A percentile compares a stretch with the other conserved stretches of the same genome.
Conservation (phyloP, 257 asterid species). For the Plantago elongata region DNA sequence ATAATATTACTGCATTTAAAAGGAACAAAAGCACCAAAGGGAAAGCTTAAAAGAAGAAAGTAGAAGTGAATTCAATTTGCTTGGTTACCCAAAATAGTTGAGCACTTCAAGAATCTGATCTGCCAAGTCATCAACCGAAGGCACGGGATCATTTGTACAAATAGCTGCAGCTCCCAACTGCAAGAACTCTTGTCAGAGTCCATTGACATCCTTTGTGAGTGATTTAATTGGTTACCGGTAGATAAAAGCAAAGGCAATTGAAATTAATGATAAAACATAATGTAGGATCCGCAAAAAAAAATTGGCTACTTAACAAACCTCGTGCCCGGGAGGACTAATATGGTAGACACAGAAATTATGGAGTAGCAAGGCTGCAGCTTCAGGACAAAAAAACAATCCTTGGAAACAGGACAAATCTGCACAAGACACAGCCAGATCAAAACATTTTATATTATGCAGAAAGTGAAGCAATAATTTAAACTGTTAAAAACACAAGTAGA, state of each 20-base stretch:
- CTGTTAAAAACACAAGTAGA: too few species aligned
- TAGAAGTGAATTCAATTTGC: neutral
- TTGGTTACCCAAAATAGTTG: constrained; percentile 69
- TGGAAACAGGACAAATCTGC: constrained; percentile 92
- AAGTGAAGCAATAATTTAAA: constrained; percentile 2
- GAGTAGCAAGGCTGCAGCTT: constrained; percentile 58
- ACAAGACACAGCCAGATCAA: constrained; percentile 4
- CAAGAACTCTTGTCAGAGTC: constrained; percentile 75
- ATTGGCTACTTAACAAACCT: constrained; percentile 41
- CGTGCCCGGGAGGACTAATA: constrained; percentile 70
- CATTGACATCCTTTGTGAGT: constrained; percentile 42
- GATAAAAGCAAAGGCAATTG: neutral
- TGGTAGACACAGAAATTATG: constrained; percentile 67
- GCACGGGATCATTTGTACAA: constrained; percentile 46
- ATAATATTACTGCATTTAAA: constrained; percentile 3
- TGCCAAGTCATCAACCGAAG: constrained; percentile 68
- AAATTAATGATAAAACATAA: neutral
- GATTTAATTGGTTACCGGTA: constrained; percentile 20
- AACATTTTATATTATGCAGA: constrained; percentile 8
- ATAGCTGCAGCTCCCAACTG: constrained; percentile 96
- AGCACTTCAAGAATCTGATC: constrained; percentile 91
- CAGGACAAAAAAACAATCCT: constrained; percentile 65
- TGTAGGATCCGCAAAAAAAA: neutral
- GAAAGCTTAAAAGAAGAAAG: neutral
- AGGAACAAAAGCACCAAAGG: constrained; percentile 13